Conservation (phyloP, 768 basidiomycete species). For the Thelephora aurantiotincta region DNA sequence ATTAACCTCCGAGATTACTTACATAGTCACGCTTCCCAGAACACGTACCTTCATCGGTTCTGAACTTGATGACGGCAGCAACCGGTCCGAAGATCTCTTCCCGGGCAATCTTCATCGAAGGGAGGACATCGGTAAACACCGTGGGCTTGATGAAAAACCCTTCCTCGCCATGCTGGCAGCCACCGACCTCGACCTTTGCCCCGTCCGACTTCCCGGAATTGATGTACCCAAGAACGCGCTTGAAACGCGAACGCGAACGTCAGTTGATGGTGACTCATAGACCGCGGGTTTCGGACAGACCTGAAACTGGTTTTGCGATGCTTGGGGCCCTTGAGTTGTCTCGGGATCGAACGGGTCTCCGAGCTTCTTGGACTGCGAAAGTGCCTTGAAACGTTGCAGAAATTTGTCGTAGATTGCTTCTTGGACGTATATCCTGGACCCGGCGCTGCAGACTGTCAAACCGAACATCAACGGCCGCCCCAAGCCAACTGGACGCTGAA, state of each 20-base stretch:
- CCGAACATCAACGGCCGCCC: not conserved
- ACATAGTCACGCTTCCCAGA: no score
- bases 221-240: constrained; percentile 53
- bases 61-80: constrained; percentile 53
- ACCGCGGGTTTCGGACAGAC: no score
- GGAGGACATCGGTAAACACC: constrained; percentile 41
- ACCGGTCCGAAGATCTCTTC: constrained; percentile 65
- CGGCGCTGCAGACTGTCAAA: constrained; percentile 60
- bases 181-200: constrained; percentile 44
- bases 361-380: constrained; percentile 32
- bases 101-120: constrained; percentile 41
- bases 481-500: not conserved
- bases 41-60: constrained; percentile 25
- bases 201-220: constrained; percentile 42
- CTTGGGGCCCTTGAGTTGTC: constrained; percentile 23
- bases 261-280: no score
- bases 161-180: constrained; percentile 32
- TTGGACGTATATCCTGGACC: constrained; percentile 64
- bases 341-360: constrained; percentile 45
- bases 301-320: constrained; percentile 60
- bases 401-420: constrained; percentile 59
- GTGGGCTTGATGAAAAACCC: constrained; percentile 57
- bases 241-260: no score
- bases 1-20: no score
- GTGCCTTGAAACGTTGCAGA: constrained; percentile 33